Percentiles rank a stretch among this genome's conserved stretches.
Evolutionary conservation across 2,329 filamentous ascomycete species (phyloP).

Genomic region (Grosmannia serpens): DNA sequence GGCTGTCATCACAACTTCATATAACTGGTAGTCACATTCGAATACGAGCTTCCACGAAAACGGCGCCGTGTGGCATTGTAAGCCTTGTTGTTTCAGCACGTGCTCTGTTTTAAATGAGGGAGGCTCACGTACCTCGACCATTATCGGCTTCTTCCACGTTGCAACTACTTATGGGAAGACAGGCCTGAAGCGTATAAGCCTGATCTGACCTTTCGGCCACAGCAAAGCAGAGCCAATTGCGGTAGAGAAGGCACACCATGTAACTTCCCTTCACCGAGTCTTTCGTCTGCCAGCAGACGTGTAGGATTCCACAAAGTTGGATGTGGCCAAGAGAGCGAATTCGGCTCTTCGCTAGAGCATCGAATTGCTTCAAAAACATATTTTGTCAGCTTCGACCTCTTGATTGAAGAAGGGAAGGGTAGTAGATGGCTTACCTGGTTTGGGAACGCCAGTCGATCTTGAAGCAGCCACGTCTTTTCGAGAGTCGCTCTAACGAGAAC

Average conservation of each 20-base stretch:
- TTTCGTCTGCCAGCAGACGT: slow-evolving; percentile 69
- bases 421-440: slow-evolving; percentile 42
- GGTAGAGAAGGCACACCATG: slow-evolving; percentile 77
- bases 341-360: slow-evolving; percentile 46
- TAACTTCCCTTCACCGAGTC: slow-evolving; percentile 63
- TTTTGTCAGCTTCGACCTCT: background rate
- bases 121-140: slow-evolving; percentile 47
- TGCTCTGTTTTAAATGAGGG: background rate
- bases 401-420: too few species aligned
- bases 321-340: slow-evolving; percentile 74
- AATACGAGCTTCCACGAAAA: slow-evolving; percentile 92
- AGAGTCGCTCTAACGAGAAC: slow-evolving; percentile 56
- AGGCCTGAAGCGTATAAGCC: slow-evolving; percentile 63
- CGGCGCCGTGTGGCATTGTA: slow-evolving; percentile 77
- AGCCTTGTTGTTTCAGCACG: slow-evolving; percentile 36
- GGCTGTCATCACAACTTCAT: slow-evolving; percentile 78
- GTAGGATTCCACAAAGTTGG: slow-evolving; percentile 68
- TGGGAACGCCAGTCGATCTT: slow-evolving; percentile 67
- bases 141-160: slow-evolving; percentile 65
- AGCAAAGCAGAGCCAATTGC: slow-evolving; percentile 67
- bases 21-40: slow-evolving; percentile 62
- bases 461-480: slow-evolving; percentile 74
- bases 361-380: slow-evolving; percentile 27
- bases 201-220: slow-evolving; percentile 51
- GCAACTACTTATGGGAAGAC: slow-evolving; percentile 54